A percentile compares a stretch with the other conserved stretches of the same genome.
Evolutionary conservation across 192 early-diverging fungal genomes (phyloP).

Genomic region (Spizellomyces punctatus): DNA sequence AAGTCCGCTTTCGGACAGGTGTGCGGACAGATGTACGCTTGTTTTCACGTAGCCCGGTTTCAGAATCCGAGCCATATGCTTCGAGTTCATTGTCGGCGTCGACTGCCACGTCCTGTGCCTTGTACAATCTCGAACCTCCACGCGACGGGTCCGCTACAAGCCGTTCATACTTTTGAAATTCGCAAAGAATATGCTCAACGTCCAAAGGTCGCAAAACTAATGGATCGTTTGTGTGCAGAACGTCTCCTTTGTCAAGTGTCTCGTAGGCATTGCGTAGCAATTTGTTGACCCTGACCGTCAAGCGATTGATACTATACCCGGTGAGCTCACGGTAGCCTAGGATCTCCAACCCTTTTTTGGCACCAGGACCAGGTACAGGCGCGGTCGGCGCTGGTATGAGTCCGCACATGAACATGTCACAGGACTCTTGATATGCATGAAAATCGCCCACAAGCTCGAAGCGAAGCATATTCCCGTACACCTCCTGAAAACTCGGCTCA

Average conservation of each 20-base stretch:
- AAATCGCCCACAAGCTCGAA: not conserved
- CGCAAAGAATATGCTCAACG: not conserved
- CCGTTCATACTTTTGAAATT: constrained; percentile 9
- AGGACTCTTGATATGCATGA: constrained; percentile 13
- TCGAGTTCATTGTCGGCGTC: no score
- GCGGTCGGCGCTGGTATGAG: constrained; percentile 2
- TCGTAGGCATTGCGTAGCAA: no score
- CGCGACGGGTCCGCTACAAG: no score
- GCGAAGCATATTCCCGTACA: no score
- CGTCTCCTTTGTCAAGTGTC: not conserved
- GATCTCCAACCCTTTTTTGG: not conserved
- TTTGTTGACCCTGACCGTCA: constrained; percentile 1
- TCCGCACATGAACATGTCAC: constrained; percentile 7
- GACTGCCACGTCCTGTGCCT: no score
- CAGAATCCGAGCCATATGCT: no score
- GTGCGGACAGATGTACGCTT: no score
- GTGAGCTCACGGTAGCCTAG: not conserved
- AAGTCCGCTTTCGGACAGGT: no score
- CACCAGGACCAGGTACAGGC: not conserved
- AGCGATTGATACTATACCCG: not conserved
- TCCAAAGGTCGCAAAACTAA: constrained; percentile 2
- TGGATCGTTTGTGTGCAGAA: not conserved
- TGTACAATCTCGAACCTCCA: no score
- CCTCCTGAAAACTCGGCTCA: no score
- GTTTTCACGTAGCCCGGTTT: no score